Base-by-base conservation (phyloP, 176 grass and related monocot species). In the Aegilops sharonensis region DNA sequence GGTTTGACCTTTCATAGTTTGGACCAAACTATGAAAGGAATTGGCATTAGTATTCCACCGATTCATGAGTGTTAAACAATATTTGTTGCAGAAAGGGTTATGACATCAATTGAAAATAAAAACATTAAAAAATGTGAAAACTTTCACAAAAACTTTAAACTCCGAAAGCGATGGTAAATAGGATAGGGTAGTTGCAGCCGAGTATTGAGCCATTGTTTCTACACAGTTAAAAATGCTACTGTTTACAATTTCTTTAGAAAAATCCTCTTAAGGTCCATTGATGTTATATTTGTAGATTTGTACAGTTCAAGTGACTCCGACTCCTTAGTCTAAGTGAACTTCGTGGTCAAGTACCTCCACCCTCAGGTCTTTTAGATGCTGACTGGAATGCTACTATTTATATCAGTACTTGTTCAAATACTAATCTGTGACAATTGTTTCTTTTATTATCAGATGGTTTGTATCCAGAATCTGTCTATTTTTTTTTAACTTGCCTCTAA, bases 1-100 rank as follows among this genome's bases (percentile, higher is more conserved):
- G 45, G 9, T 86, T 78, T 86, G 72, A 70, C 61, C 57, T 67
- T 77, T 57, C 72, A 68, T 18, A 76, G 25, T 77, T 65, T 81
- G 23, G 48, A 77, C 27, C 27, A 27, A 27, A 27, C 77, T 45
- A 54, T 21, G 37, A 64, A 25, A 71, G 47, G 29, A 64, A 81
- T 21, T 60, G 42, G 21, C 65, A 30, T 72, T 78, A 39, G 25
- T 64, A 15, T 79, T 61, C 67, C 3, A 52, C 21, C 9, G 11
- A 11, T 21, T 6, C 54, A 3, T 15, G 60, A 39, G 61, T 25
- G 3, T 42, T 60, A 24, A 74, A 83, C 7, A 57, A 45, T 68
- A 36, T 45, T 64, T 36, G 9, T 36, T 80, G 21, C 8, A 25
- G 8, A 64, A 84, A 32, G 14, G 14, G 40, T 8, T 65, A 68